A percentile compares a stretch with the other conserved stretches of the same genome.
Evolutionary conservation across 495 filamentous ascomycete species (phyloP).

Genomic region (Pyronema omphalodes): DNA sequence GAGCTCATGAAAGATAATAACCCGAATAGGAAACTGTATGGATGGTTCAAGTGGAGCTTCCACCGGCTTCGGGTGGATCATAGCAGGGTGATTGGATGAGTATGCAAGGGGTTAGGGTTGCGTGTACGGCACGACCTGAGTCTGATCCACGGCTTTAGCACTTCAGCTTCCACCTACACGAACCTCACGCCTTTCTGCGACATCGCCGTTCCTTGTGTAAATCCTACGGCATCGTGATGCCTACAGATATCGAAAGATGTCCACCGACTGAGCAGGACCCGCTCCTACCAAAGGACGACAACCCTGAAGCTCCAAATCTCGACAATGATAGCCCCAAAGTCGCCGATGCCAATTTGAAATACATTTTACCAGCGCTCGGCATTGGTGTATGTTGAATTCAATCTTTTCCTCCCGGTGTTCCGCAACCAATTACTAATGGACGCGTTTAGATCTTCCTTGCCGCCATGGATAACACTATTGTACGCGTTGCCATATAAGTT

Average conservation of each 20-base stretch:
- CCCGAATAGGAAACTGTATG: no score
- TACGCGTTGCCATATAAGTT: neutral
- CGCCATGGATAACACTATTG: constrained; percentile 66
- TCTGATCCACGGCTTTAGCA: no score
- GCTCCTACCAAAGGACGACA: neutral
- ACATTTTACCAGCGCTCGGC: constrained; percentile 38
- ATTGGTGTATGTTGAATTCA: constrained; percentile 33
- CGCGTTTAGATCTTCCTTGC: constrained; percentile 43
- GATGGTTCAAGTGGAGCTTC: no score
- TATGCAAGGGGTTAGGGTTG: no score
- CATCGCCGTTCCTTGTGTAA: no score
- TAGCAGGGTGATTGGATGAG: no score
- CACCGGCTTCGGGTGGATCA: no score
- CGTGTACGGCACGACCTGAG: no score
- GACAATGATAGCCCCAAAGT: constrained; percentile 13
- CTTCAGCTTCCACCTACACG: no score
- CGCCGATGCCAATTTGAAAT: constrained; percentile 28
- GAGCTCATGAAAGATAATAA: no score
- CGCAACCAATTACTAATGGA: constrained; percentile 4
- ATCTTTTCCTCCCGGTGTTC: neutral
- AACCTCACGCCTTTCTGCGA: no score
- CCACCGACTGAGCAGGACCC: neutral
- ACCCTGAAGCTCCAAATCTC: neutral
- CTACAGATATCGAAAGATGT: neutral
- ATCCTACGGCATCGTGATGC: no score